phyloP scores from a whole-genome alignment of 179 eudicot genomes.

The Gypsophila paniculata region DNA sequence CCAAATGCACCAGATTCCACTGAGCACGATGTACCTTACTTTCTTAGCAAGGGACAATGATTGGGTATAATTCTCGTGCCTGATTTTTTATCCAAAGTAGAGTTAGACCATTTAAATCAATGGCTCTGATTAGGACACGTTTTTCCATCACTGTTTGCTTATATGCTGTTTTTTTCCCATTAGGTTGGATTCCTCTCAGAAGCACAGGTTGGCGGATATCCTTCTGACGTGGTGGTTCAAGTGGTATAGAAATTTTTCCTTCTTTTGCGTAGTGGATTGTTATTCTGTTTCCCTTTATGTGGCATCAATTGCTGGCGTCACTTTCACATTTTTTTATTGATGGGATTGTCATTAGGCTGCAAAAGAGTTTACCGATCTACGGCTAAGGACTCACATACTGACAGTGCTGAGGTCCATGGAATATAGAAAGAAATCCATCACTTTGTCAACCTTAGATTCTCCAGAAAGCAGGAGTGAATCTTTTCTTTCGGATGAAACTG shows the following conservation, averaged over 20 bases:
- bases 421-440: slow-evolving; percentile 47
- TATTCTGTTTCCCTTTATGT: slow-evolving; percentile 5
- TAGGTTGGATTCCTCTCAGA: slow-evolving; percentile 95
- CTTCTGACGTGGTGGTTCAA: slow-evolving; percentile 66
- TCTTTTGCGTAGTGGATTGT: slow-evolving; percentile 15
- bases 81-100: not conserved
- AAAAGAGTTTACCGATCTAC: slow-evolving; percentile 72
- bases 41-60: slow-evolving; percentile 84
- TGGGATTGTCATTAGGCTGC: slow-evolving; percentile 51
- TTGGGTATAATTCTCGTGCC: slow-evolving; percentile 58
- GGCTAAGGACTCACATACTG: slow-evolving; percentile 69
- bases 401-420: slow-evolving; percentile 82
- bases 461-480: slow-evolving; percentile 36
- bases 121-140: slow-evolving; percentile 8
- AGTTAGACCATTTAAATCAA: slow-evolving; percentile 4
- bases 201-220: slow-evolving; percentile 85
- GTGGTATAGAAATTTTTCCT: slow-evolving; percentile 46
- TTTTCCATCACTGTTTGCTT: slow-evolving; percentile 13
- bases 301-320: not conserved
- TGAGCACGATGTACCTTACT: slow-evolving; percentile 79
- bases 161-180: slow-evolving; percentile 14
- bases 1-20: slow-evolving; percentile 78
- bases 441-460: slow-evolving; percentile 39
- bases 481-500: slow-evolving; percentile 36
- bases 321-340: slow-evolving; percentile 1